Percentiles rank a stretch among this genome's conserved stretches.
Conservation (phyloP, 2,329 filamentous ascomycete species). For the Fusarium armeniacum region DNA sequence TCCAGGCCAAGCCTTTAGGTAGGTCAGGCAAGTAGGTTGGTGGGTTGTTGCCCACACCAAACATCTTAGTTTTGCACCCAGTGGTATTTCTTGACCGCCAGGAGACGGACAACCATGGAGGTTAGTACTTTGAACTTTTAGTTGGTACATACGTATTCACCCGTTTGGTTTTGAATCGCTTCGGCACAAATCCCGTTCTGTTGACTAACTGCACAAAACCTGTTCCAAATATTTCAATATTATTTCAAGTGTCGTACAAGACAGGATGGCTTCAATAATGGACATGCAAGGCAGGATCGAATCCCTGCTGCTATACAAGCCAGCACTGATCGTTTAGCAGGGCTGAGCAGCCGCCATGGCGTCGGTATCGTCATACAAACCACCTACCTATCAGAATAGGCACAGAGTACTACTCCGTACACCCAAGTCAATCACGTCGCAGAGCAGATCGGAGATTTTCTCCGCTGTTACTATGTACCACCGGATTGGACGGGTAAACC, state of each 20-base stretch:
- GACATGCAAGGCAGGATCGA: neutral
- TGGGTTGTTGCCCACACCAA: neutral
- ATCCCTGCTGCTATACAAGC: neutral
- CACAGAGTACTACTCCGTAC: neutral
- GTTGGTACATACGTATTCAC: neutral
- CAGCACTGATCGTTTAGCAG: slow-evolving; percentile 29
- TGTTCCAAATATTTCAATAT: slow-evolving; percentile 2
- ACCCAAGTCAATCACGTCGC: slow-evolving; percentile 7
- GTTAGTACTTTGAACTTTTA: too few species aligned
- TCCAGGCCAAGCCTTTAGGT: slow-evolving; percentile 30
- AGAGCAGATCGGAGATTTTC: slow-evolving; percentile 24
- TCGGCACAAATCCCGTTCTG: slow-evolving; percentile 6
- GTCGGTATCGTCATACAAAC: slow-evolving; percentile 24
- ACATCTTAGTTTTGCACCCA: neutral
- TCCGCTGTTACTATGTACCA: slow-evolving; percentile 1
- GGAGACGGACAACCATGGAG: neutral
- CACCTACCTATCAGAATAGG: too few species aligned
- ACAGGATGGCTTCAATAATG: neutral
- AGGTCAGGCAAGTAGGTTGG: neutral
- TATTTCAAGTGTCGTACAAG: neutral
- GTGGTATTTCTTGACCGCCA: slow-evolving; percentile 34
- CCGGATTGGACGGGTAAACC: slow-evolving; percentile 18
- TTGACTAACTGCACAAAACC: slow-evolving; percentile 18
- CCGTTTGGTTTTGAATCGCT: slow-evolving; percentile 16
- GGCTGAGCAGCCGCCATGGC: slow-evolving; percentile 45